Percentiles rank a stretch among this genome's conserved stretches.
Conservation (phyloP, 345 rosid genomes). For the Euphorbia tirucalli region DNA sequence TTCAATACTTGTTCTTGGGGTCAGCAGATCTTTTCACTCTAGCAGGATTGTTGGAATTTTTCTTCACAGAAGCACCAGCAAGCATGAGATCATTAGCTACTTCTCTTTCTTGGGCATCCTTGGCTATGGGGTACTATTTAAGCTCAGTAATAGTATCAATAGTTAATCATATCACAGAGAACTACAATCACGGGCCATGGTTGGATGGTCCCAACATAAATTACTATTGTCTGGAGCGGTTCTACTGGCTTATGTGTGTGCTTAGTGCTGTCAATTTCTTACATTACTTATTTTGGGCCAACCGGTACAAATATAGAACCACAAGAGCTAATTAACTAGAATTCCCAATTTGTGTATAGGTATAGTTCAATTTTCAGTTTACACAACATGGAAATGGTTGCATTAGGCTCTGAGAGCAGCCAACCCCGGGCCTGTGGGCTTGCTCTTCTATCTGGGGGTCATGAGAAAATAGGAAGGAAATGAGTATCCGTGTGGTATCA, state of each 20-base stretch:
- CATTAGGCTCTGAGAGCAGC: neutral
- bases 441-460: neutral
- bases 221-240: constrained; percentile 47
- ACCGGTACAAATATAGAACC: constrained; percentile 50
- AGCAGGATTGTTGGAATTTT: constrained; percentile 70
- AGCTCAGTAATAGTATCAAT: constrained; percentile 65
- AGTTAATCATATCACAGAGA: constrained; percentile 52
- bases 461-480: neutral
- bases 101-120: constrained; percentile 67
- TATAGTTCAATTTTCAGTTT: neutral
- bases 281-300: constrained; percentile 66
- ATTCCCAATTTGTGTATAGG: neutral
- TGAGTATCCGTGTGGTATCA: no score
- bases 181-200: constrained; percentile 47
- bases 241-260: constrained; percentile 64
- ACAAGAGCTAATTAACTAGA: constrained; percentile 21
- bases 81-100: constrained; percentile 79
- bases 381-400: neutral
- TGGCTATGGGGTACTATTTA: constrained; percentile 72
- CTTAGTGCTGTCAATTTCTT: constrained; percentile 55
- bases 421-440: no score
- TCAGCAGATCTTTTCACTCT: constrained; percentile 82
- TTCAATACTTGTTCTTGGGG: constrained; percentile 72
- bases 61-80: constrained; percentile 74
- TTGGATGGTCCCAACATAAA: constrained; percentile 48